phyloP scores from a whole-genome alignment of 257 asterid species.

The Primulina eburnea region DNA sequence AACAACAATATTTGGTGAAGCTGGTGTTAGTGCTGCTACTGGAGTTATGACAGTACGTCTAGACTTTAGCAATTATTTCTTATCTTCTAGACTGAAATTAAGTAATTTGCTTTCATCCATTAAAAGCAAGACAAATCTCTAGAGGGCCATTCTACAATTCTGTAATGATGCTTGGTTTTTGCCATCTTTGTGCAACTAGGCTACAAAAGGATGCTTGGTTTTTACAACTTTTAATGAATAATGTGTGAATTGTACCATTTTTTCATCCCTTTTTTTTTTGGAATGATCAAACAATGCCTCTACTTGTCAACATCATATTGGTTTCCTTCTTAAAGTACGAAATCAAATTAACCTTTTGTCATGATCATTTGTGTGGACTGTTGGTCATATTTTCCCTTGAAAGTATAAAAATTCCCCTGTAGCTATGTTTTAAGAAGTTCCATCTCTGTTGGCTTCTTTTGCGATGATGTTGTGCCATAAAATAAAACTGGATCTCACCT shows the following conservation, averaged over 20 bases:
- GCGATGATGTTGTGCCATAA: constrained; percentile 14
- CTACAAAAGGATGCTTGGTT: constrained; percentile 2
- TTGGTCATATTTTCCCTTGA: constrained; percentile 1
- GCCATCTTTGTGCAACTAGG: constrained; percentile 12
- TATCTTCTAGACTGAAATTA: not conserved
- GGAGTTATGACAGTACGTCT: constrained; percentile 92
- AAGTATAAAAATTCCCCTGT: not conserved
- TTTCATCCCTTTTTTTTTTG: constrained; percentile 13
- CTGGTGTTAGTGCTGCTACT: constrained; percentile 96
- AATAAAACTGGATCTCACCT: not conserved
- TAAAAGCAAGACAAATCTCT: not conserved
- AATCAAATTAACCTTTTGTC: no score
- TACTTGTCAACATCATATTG: no score
- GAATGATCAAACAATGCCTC: no score
- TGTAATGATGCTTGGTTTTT: constrained; percentile 7
- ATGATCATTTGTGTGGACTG: not conserved
- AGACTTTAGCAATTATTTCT: constrained; percentile 13
- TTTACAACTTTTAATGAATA: not conserved
- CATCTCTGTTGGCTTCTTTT: not conserved
- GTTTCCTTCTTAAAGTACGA: no score
- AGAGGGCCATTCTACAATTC: not conserved
- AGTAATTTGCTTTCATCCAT: constrained; percentile 6
- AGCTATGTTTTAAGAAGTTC: not conserved
- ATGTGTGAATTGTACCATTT: constrained; percentile 12
- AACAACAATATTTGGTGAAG: constrained; percentile 91